Evolutionary conservation across 441 rosid species (phyloP).

Genomic region (Adansonia gregorii): DNA sequence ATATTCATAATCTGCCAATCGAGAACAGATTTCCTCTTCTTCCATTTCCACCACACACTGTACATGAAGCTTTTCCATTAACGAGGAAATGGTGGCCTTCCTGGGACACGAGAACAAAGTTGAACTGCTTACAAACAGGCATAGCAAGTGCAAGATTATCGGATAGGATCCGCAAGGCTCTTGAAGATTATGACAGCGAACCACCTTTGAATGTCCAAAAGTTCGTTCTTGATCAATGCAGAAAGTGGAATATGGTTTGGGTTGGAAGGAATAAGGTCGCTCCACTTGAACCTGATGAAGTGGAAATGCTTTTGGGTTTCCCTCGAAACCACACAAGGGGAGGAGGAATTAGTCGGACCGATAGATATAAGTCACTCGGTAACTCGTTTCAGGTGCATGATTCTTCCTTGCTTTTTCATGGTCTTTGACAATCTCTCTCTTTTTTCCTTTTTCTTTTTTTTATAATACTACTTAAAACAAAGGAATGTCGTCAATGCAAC

Average conservation of each 20-base stretch:
- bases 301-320: slow-evolving; percentile 84
- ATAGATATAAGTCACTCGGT: slow-evolving; percentile 81
- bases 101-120: slow-evolving; percentile 76
- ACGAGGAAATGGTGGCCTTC: slow-evolving; percentile 87
- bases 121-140: slow-evolving; percentile 75
- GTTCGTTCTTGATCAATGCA: slow-evolving; percentile 64
- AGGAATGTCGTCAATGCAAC: slow-evolving; percentile 11
- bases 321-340: slow-evolving; percentile 93
- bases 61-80: slow-evolving; percentile 75
- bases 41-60: slow-evolving; percentile 68
- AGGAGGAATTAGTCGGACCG: slow-evolving; percentile 80
- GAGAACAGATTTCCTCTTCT: slow-evolving; percentile 59
- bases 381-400: slow-evolving; percentile 84
- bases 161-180: slow-evolving; percentile 62
- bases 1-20: slow-evolving; percentile 81
- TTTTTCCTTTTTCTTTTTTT: background rate
- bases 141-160: slow-evolving; percentile 69
- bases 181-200: slow-evolving; percentile 52
- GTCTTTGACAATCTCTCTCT: background rate
- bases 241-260: slow-evolving; percentile 93
- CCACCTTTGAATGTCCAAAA: slow-evolving; percentile 54
- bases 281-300: slow-evolving; percentile 87
- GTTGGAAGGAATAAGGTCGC: slow-evolving; percentile 87
- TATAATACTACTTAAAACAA: background rate
- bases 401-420: background rate